Percentiles rank a stretch among this genome's conserved stretches.
Evolutionary conservation across 129 eudicot genomes (phyloP).

Genomic region (Flaveria linearis): DNA sequence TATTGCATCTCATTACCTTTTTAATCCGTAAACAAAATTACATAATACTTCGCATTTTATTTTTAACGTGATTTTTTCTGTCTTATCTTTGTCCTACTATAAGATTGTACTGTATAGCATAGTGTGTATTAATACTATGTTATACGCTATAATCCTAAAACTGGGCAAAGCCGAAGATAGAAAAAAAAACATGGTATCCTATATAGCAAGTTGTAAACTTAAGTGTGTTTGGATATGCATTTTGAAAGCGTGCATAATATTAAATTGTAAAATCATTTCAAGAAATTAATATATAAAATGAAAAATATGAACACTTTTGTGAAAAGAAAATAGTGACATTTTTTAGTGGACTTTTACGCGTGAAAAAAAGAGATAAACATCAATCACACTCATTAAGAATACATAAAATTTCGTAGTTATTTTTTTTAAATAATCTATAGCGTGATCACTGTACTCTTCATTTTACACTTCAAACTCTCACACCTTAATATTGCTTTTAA

Average conservation of each 20-base stretch:
- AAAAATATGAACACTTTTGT: neutral
- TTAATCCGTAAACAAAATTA: neutral
- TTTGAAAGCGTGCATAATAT: neutral
- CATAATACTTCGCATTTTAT: neutral
- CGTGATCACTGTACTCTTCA: too few relatives aligned
- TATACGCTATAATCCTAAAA: neutral
- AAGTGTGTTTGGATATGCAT: neutral
- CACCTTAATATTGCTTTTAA: too few relatives aligned
- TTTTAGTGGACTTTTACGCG: neutral
- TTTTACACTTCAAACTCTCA: too few relatives aligned
- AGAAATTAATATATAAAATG: neutral
- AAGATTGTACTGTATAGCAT: too few relatives aligned
- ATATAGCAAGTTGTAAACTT: neutral
- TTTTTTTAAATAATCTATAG: too few relatives aligned
- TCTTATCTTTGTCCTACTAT: neutral
- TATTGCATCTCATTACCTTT: constrained; percentile 2
- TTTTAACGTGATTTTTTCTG: neutral
- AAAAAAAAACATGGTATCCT: neutral
- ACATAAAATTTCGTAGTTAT: neutral
- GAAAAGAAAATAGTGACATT: neutral
- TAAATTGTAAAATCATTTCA: neutral
- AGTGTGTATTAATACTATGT: neutral
- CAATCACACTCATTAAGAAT: neutral
- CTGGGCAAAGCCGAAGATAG: neutral
- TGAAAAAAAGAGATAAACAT: neutral